phyloP scores from a whole-genome alignment of 352 stramenopile species.

The Stramenopiles sp. region DNA sequence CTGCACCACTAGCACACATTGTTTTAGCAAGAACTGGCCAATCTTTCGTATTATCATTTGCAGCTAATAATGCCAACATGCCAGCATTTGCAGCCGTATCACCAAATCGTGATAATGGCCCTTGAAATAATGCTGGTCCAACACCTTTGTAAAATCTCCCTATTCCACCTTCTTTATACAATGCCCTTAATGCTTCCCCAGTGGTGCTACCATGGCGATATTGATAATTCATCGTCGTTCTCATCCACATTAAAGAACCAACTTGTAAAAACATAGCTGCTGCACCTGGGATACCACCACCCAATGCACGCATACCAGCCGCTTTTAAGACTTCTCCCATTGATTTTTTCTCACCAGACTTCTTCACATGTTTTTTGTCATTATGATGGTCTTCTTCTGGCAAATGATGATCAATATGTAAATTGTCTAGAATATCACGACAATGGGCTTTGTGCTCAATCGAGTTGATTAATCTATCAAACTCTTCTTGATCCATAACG shows the following conservation, averaged over 20 bases:
- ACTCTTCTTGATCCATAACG: too few relatives aligned
- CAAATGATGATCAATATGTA: too few relatives aligned
- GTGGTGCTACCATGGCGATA: slow-evolving; percentile 35
- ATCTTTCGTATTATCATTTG: slow-evolving; percentile 31
- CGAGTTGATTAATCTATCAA: too few relatives aligned
- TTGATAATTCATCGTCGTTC: slow-evolving; percentile 60
- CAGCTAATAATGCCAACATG: slow-evolving; percentile 51
- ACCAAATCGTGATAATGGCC: slow-evolving; percentile 53
- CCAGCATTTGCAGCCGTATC: slow-evolving; percentile 68
- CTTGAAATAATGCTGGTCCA: slow-evolving; percentile 34
- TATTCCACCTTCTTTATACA: slow-evolving; percentile 57
- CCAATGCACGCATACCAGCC: too few relatives aligned
- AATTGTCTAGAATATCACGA: too few relatives aligned
- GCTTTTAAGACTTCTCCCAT: too few relatives aligned
- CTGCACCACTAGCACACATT: slow-evolving; percentile 32
- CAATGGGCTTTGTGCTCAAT: too few relatives aligned
- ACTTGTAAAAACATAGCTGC: slow-evolving; percentile 50
- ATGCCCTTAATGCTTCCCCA: slow-evolving; percentile 27
- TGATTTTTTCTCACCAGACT: too few relatives aligned
- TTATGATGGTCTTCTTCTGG: too few relatives aligned
- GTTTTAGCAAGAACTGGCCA: slow-evolving; percentile 58
- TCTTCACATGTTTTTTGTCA: too few relatives aligned
- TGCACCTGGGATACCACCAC: slow-evolving; percentile 41
- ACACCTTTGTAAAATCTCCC: slow-evolving; percentile 61
- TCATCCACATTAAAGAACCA: slow-evolving; percentile 51